Evolutionary conservation across 2,329 filamentous ascomycete genomes (phyloP), one percentile per base, ranked within the genome.

Genomic region (Westerdykella sp.): DNA sequence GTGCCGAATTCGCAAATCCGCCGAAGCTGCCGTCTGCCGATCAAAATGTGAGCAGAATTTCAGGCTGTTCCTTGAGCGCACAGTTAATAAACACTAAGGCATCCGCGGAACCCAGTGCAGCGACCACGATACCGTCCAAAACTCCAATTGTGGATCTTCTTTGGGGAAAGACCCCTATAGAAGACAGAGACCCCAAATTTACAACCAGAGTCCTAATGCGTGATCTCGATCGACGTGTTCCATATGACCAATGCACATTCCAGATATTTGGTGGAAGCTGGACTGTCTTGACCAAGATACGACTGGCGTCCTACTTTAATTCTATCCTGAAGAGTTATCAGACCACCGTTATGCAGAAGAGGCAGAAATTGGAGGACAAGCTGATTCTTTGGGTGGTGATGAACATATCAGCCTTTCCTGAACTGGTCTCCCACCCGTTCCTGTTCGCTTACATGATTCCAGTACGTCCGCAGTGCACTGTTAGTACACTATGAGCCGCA

Each of bases 401-500:
- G 22, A 35, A 38, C 14, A 6, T 37, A 9, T n/a, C n/a, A 4
- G n/a, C 12, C 1, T 46, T 43, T 15, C 37, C 40, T 30, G 41
- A 43, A 25, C 25, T 46, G 30, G 10, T 7, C 46, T 48, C 34
- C 5, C 31, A 42, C 25, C 21, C 45, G 0, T 49, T 52, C n/a
- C n/a, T 56, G 5, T 55, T 56, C 18, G 34, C 39, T 5, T 36
- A 48, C 22, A 49, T 47, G n/a, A 23, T 43, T 16, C 48, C 42
- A 9, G 54, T 56, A 46, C 16, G 47, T 39, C 11, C 7, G 11
- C 7, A 12, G 7, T 10, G 11, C 7, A 28, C 25, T 6, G n/a
- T 6, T 5, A 16, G 23, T 13, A 2, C 18, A 14, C 12, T 10
- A 18, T 5, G 38, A 28, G 16, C 13, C 34, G 14, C 11, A 12